A percentile compares a stretch with the other conserved stretches of the same genome.
Conservation (phyloP, 2,329 filamentous ascomycete species). For the Ascochyta koolunga region DNA sequence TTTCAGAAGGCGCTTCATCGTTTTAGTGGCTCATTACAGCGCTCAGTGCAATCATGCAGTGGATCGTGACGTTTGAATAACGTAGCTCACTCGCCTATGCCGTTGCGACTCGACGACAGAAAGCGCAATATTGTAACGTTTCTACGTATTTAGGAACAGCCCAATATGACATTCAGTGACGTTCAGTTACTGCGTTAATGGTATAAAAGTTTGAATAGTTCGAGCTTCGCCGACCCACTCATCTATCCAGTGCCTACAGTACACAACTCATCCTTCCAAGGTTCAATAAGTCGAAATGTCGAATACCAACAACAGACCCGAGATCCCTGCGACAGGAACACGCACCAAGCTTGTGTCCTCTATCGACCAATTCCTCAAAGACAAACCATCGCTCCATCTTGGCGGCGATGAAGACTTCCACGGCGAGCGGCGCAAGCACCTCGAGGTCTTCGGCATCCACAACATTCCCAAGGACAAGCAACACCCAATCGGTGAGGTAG, state of each 20-base stretch:
- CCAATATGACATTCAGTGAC: neutral
- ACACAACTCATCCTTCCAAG: neutral
- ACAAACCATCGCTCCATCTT: conserved; percentile 30
- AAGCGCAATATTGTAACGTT: neutral
- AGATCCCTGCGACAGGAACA: neutral
- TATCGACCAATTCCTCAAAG: conserved; percentile 23
- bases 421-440: conserved; percentile 28
- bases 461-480: conserved; percentile 27
- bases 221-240: neutral
- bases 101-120: neutral
- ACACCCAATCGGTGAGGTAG: conserved; percentile 37
- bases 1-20: neutral
- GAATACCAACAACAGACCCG: neutral
- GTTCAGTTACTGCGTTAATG: neutral
- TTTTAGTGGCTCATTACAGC: neutral
- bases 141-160: neutral
- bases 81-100: neutral
- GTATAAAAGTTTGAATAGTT: neutral
- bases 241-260: neutral
- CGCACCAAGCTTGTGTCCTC: conserved; percentile 14
- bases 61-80: conserved; percentile 3
- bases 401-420: conserved; percentile 32
- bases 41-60: neutral
- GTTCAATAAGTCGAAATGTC: neutral
- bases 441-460: conserved; percentile 43